phyloP scores from a whole-genome alignment of 192 early-diverging fungal species.

The Rhizophagus clarus region DNA sequence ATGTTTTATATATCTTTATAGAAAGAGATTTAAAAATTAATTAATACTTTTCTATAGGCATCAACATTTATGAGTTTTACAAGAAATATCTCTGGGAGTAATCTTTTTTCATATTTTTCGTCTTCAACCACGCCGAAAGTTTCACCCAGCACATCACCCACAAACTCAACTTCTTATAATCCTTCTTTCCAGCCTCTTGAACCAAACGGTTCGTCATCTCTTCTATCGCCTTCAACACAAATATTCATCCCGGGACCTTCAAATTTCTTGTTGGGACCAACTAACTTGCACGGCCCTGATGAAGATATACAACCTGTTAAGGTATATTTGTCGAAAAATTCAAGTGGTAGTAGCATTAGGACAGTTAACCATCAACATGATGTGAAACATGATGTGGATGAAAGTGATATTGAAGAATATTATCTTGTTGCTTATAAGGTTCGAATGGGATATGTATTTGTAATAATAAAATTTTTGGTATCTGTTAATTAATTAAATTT shows the following conservation, averaged over 20 bases:
- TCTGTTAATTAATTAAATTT: background rate
- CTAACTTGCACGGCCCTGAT: background rate
- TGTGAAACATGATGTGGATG: background rate
- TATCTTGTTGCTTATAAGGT: slow-evolving; percentile 30
- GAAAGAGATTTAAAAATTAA: background rate
- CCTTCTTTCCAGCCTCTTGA: background rate
- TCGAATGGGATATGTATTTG: background rate
- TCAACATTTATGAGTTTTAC: slow-evolving; percentile 21
- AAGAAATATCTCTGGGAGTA: slow-evolving; percentile 5
- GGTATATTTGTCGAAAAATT: slow-evolving; percentile 13
- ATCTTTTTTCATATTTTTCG: slow-evolving; percentile 28
- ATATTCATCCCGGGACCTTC: background rate
- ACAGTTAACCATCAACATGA: background rate
- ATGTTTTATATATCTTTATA: background rate
- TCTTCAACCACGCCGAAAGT: background rate
- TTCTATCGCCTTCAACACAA: background rate
- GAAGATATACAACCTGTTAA: background rate
- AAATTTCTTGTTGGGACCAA: slow-evolving; percentile 21
- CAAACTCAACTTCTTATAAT: background rate
- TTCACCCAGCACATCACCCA: background rate
- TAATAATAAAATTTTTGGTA: background rate
- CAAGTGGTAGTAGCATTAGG: background rate
- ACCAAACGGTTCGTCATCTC: background rate
- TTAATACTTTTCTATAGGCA: background rate
- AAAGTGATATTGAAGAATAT: background rate